These are phyloP conservation scores for Amanita jacksonii DNA, from an alignment of 768 basidiomycete genomes.

Conservation along the genomic window DNA sequence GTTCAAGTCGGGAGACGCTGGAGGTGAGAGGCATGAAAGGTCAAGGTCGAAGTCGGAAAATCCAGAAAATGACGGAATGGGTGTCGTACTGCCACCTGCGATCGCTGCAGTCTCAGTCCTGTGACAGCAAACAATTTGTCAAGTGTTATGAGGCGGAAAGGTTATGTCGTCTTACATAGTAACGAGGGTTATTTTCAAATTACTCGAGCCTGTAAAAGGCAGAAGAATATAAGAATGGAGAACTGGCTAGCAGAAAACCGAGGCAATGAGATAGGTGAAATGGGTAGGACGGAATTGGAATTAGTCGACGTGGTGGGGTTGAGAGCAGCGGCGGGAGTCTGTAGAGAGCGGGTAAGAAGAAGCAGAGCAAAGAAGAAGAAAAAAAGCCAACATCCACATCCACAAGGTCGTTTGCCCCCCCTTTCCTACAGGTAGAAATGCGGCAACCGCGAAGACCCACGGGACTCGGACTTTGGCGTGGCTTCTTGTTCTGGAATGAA, in stretches of 20 bases:
- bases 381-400: not conserved
- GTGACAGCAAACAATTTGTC: not conserved
- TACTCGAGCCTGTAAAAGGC: not conserved
- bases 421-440: conserved; percentile 2
- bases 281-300: not conserved
- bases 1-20: conserved; percentile 29
- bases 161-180: conserved; percentile 12
- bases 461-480: conserved; percentile 8
- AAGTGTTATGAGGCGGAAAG: not conserved
- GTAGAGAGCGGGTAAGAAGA: not conserved
- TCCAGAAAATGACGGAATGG: conserved; percentile 24
- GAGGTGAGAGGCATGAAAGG: conserved; percentile 32
- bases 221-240: conserved; percentile 3
- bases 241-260: not conserved
- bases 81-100: conserved; percentile 13
- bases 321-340: not conserved
- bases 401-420: not conserved
- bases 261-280: not conserved
- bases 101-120: conserved; percentile 11
- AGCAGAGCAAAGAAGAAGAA: not conserved
- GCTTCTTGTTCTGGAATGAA: conserved; percentile 5
- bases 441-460: conserved; percentile 4
- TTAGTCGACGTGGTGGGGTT: not conserved
- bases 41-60: conserved; percentile 40
- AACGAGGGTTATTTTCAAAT: conserved; percentile 4